phyloP scores from a whole-genome alignment of 305 asterid genomes.

The Fraxinus nigra region DNA sequence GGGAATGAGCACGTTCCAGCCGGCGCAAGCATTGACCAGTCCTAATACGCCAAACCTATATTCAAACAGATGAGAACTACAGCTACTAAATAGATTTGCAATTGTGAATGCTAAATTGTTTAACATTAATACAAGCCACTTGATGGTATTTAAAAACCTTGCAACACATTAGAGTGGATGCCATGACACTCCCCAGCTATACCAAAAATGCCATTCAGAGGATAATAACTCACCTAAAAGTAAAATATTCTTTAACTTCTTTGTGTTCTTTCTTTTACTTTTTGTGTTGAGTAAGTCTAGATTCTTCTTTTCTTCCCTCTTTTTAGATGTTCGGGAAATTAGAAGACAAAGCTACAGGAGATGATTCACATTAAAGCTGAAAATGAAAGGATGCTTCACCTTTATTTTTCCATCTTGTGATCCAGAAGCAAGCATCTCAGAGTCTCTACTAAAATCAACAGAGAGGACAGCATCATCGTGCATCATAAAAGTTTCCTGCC shows the following conservation, averaged over 20 bases:
- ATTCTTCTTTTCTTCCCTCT: neutral
- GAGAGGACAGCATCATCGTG: slow-evolving; percentile 94
- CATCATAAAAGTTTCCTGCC: slow-evolving; percentile 98
- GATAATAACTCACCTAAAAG: neutral
- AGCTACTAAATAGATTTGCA: neutral
- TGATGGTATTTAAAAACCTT: neutral
- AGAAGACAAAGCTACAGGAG: slow-evolving; percentile 4
- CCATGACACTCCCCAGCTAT: neutral
- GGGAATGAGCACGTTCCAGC: slow-evolving; percentile 93
- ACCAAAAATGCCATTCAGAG: neutral
- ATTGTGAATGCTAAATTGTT: neutral
- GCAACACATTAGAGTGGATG: neutral
- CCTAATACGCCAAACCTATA: slow-evolving; percentile 96
- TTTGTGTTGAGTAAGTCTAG: neutral
- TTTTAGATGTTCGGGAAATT: neutral
- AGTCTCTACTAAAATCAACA: slow-evolving; percentile 96
- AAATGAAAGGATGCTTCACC: slow-evolving; percentile 37
- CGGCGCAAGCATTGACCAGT: slow-evolving; percentile 98
- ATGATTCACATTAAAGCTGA: slow-evolving; percentile 6
- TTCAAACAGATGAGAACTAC: slow-evolving; percentile 2
- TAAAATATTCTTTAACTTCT: neutral
- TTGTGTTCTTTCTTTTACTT: neutral
- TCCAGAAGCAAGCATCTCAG: slow-evolving; percentile 98
- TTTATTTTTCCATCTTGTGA: slow-evolving; percentile 98
- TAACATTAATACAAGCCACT: neutral